These are phyloP conservation scores for Ogataea zsoltii DNA, from an alignment of 805 yeast genomes.

Conservation along the genomic window DNA sequence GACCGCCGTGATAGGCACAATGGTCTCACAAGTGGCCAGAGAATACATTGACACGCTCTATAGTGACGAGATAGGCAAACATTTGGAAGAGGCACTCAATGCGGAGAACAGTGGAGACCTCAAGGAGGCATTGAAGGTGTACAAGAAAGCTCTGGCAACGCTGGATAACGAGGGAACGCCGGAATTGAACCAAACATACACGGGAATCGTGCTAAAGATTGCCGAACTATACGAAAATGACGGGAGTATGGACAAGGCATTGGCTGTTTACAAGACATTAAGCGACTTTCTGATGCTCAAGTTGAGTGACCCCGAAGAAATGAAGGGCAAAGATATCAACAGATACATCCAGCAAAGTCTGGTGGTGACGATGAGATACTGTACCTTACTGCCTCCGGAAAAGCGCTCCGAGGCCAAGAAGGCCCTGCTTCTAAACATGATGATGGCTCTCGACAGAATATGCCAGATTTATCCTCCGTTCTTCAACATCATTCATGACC, in stretches of 20 bases:
- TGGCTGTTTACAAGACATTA: conserved; percentile 26
- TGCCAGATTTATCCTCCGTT: conserved; percentile 29
- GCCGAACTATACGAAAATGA: conserved; percentile 74
- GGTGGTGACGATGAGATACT: conserved; percentile 26
- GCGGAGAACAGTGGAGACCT: conserved; percentile 41
- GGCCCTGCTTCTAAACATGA: conserved; percentile 22
- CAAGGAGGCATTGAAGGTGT: conserved; percentile 66
- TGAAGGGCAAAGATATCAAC: conserved; percentile 10
- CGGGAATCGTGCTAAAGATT: conserved; percentile 78
- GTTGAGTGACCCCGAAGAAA: conserved; percentile 7
- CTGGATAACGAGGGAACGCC: conserved; percentile 56
- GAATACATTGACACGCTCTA: conserved; percentile 15
- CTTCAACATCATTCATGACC: conserved; percentile 21
- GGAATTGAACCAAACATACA: conserved; percentile 70
- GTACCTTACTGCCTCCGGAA: conserved; percentile 24
- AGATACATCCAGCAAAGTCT: conserved; percentile 25
- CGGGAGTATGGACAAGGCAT: conserved; percentile 29
- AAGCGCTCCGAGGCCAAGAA: conserved; percentile 23
- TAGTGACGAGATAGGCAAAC: conserved; percentile 11
- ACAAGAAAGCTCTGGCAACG: conserved; percentile 67
- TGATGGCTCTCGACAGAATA: conserved; percentile 27
- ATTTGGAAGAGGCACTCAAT: conserved; percentile 12
- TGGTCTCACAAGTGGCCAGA: neutral
- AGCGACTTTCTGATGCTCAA: conserved; percentile 13
- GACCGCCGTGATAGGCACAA: neutral